Base-by-base conservation (phyloP, 352 stramenopile species). In the Globisporangium perplexum region DNA sequence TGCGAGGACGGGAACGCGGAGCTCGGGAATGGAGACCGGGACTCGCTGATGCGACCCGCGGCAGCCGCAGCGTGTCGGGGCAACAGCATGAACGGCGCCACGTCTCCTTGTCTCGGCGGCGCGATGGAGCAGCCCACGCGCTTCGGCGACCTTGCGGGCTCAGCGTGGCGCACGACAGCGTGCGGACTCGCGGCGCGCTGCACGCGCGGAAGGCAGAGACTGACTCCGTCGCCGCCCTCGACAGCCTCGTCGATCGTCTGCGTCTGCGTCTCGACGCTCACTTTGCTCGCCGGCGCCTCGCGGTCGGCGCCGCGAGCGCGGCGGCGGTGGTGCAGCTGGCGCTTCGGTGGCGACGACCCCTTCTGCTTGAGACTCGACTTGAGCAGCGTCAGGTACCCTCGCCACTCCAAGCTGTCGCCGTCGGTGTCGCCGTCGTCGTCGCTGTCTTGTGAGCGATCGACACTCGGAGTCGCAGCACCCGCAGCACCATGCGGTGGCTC, bases 311-410 rank as follows among this genome's bases (percentile, higher is more conserved):
- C 18, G 23, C 38, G 38, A 43, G 17, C n/a, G 20, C 12, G 41
- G n/a, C 28, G 20, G 20, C 12, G 41, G 11, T 26, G 22, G 20
- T 8, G 22, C 7, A 18, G 41, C 7, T 14, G n/a, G 26, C 44
- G 65, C 26, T 65, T 73, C 0, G 43, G 55, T 1, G 60, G 60
- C 15, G 61, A 62, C 17, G 24, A 48, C 26, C 66, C 67, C 45
- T 77, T 75, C 18, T 75, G 63, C 20, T 71, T 61, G 26, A 79
- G 48, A 24, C 50, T 60, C 22, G 63, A 60, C 31, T 68, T 63
- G 15, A 79, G 56, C n/a, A 79, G 53, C 30, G 62, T 74, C 46
- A 79, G 42, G 26, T 72, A 68, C 4, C 53, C 58, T 59, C 66
- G 56, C 70, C 70, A 79, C n/a, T 70, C 55, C 0, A 47, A 59